A percentile compares a stretch with the other conserved stretches of the same genome.
Evolutionary conservation across 176 grass and related monocot genomes (phyloP).

Genomic region (Cymbopogon citratus): DNA sequence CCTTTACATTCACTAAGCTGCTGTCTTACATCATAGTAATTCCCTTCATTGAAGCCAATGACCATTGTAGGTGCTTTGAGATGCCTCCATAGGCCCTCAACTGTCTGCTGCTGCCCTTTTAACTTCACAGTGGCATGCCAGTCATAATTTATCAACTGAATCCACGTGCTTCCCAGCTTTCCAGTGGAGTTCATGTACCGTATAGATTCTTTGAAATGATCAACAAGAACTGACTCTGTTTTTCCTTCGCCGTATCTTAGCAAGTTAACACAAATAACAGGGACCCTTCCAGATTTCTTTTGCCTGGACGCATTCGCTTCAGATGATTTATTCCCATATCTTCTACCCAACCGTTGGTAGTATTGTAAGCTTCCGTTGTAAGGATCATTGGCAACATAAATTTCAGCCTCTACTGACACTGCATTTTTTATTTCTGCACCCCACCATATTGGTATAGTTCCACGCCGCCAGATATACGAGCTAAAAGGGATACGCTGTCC

Average conservation of each 20-base stretch:
- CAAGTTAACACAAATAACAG: conserved; percentile 89
- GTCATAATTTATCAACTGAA: conserved; percentile 99
- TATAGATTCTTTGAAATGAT: conserved; percentile 83
- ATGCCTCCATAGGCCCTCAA: conserved; percentile 83
- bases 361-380: conserved; percentile 81
- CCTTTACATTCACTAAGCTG: conserved; percentile 78
- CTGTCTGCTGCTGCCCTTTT: conserved; percentile 73
- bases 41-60: conserved; percentile 92
- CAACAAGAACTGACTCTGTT: conserved; percentile 79
- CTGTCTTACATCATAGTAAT: conserved; percentile 61
- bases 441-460: conserved; percentile 98
- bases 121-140: conserved; percentile 89
- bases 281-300: conserved; percentile 74
- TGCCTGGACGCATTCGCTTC: conserved; percentile 51
- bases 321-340: conserved; percentile 60
- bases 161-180: conserved; percentile 67
- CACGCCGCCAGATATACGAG: conserved; percentile 88
- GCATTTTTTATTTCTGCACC: conserved; percentile 89
- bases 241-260: conserved; percentile 81
- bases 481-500: conserved; percentile 57
- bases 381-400: conserved; percentile 88
- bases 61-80: conserved; percentile 77
- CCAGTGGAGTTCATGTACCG: conserved; percentile 61
- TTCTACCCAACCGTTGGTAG: conserved; percentile 78
- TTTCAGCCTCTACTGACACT: conserved; percentile 76